phyloP scores from a whole-genome alignment of 2,329 filamentous ascomycete genomes.

The Apiospora arundinis region DNA sequence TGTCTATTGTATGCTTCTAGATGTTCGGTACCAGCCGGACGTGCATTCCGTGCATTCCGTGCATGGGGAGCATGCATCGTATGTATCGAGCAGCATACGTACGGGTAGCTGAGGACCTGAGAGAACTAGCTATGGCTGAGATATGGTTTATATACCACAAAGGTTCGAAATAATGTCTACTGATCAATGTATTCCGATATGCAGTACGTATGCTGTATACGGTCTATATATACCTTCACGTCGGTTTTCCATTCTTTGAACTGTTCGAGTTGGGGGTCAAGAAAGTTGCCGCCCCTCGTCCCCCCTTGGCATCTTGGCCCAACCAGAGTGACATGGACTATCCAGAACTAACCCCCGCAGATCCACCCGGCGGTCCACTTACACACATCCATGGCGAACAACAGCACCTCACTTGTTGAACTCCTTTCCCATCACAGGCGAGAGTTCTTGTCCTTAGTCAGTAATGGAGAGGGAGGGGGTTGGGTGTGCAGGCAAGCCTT shows the following conservation, averaged over 20 bases:
- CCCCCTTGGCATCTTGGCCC: not conserved
- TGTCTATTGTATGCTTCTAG: too few relatives aligned
- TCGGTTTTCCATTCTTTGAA: not conserved
- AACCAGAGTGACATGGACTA: slow-evolving; percentile 8
- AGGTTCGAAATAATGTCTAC: too few relatives aligned
- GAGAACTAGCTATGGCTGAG: too few relatives aligned
- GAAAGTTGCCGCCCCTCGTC: not conserved
- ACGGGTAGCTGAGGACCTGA: too few relatives aligned
- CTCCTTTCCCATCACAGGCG: not conserved
- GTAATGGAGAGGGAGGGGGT: not conserved
- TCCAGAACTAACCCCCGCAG: slow-evolving; percentile 4
- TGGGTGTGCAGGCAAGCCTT: not conserved
- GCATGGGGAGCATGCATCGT: not conserved
- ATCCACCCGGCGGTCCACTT: not conserved
- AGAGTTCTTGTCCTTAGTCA: not conserved
- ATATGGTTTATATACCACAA: too few relatives aligned
- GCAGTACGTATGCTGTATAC: not conserved
- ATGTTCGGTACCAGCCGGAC: too few relatives aligned
- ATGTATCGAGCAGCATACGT: not conserved
- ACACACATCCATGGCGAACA: not conserved
- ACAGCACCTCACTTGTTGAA: slow-evolving; percentile 1
- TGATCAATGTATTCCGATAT: too few relatives aligned
- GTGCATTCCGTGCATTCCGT: not conserved
- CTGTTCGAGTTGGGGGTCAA: not conserved
- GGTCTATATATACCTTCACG: not conserved